Evolutionary conservation across 2,329 filamentous ascomycete species (phyloP).

Genomic region (Sodiomyces alkalinus): DNA sequence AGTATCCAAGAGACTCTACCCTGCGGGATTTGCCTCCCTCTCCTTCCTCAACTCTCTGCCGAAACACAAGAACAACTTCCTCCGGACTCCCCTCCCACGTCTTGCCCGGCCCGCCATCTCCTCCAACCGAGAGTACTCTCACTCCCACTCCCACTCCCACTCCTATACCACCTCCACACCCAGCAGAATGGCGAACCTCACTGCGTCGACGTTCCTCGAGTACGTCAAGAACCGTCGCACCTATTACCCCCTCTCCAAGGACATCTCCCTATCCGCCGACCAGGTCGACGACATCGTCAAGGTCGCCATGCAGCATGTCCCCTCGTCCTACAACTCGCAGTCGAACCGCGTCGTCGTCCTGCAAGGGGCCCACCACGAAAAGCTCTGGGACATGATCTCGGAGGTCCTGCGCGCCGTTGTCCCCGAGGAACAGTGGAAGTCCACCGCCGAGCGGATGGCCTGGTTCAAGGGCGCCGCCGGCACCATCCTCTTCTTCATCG

Average conservation of each 20-base stretch:
- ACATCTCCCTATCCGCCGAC: constrained; percentile 39
- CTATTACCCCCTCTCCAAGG: constrained; percentile 52
- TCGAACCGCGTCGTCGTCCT: constrained; percentile 65
- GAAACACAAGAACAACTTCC: too few relatives aligned
- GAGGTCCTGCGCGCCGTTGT: constrained; percentile 54
- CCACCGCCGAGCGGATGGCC: constrained; percentile 27
- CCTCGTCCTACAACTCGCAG: constrained; percentile 82
- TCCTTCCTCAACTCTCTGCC: too few relatives aligned
- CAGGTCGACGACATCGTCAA: constrained; percentile 51
- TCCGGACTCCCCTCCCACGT: too few relatives aligned
- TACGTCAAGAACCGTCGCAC: constrained; percentile 54
- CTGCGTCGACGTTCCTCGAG: constrained; percentile 38
- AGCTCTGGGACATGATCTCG: constrained; percentile 65
- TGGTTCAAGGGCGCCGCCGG: constrained; percentile 60
- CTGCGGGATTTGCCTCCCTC: too few relatives aligned
- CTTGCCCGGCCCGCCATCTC: too few relatives aligned
- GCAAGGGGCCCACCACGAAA: constrained; percentile 68
- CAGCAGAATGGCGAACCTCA: constrained; percentile 25
- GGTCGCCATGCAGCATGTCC: constrained; percentile 51
- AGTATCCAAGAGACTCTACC: too few relatives aligned
- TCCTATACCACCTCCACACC: constrained; percentile 12
- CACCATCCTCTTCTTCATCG: constrained; percentile 79
- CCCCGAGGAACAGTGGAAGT: constrained; percentile 44
- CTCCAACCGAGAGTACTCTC: too few relatives aligned
- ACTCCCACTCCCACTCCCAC: constrained; percentile 3